Evolutionary conservation across 805 yeast species (phyloP), one percentile per base, ranked within the genome.

Genomic region (Tetrapisispora namnaoensis): DNA sequence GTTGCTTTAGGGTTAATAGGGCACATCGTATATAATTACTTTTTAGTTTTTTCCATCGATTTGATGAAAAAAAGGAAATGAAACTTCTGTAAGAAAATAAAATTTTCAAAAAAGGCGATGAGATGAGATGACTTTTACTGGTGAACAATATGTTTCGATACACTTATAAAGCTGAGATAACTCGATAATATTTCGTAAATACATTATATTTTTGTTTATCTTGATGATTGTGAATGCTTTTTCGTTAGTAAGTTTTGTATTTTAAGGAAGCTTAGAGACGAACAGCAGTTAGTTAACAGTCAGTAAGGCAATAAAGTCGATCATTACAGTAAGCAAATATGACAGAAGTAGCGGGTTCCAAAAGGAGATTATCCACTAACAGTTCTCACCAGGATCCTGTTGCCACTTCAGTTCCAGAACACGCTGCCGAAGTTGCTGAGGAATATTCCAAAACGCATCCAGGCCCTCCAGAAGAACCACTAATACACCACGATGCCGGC

Each of bases 351-450:
- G 17, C 22, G 4, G 65, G 62, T 22, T 55, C 61, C 13, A 65
- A 65, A 49, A 63, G 65, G 53, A 51, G 59, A 24, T 60, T 66
- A 7, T 36, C 53, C 46, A 18, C 43, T 28, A 30, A 27, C 34
- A 53, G 51, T 46, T 63, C 56, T 34, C 64, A 59, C 44, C 58
- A 66, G 9, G 63, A 60, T 47, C 65, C 69, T 30, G 71, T 71
- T 16, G 73, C 71, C 36, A 71, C 75, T 2, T 78, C 84, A 1
- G 70, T 73, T 49, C 82, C 86, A 2, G 86, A 82, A 56, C 67
- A 68, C 21, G 81, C 82, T 17, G 87, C 87, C 5, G 88, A 82
- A 61, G 71, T 72, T 21, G 85, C 86, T 3, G 87, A 83, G 60
- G 77, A 71, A 46, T 71, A 74, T 52, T 62, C 76, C 40, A 67